Conservation (phyloP, 2,329 filamentous ascomycete genomes). For the Pseudogymnoascus verrucosus region DNA sequence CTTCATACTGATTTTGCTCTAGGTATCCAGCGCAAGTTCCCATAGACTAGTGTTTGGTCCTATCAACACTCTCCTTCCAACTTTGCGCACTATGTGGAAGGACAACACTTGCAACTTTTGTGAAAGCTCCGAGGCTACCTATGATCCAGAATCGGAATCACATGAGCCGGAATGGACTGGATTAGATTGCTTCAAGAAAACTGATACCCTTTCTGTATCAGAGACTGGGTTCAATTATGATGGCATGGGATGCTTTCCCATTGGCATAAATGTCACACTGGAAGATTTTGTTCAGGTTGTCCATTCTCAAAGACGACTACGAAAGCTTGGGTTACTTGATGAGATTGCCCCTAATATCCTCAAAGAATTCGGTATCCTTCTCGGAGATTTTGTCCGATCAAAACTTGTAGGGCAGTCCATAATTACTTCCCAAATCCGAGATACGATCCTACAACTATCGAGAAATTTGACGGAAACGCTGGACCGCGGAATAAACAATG, state of each 20-base stretch:
- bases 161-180: constrained; percentile 11
- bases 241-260: constrained; percentile 38
- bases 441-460: constrained; percentile 10
- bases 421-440: neutral
- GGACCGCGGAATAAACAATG: neutral
- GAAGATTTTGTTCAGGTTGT: constrained; percentile 37
- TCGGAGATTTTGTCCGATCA: constrained; percentile 5
- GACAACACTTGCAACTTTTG: neutral
- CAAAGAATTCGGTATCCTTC: constrained; percentile 11
- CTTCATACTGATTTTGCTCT: no score
- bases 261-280: constrained; percentile 34
- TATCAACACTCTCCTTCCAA: no score
- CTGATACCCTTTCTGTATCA: constrained; percentile 32
- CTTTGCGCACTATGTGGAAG: neutral
- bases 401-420: neutral
- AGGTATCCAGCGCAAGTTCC: no score
- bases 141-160: no score
- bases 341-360: constrained; percentile 9
- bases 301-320: constrained; percentile 35
- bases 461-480: neutral
- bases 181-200: constrained; percentile 16
- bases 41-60: no score
- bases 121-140: neutral
- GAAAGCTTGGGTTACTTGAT: constrained; percentile 32
- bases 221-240: constrained; percentile 31